phyloP scores from a whole-genome alignment of 176 grass and related monocot genomes.

The Musa acuminata region DNA sequence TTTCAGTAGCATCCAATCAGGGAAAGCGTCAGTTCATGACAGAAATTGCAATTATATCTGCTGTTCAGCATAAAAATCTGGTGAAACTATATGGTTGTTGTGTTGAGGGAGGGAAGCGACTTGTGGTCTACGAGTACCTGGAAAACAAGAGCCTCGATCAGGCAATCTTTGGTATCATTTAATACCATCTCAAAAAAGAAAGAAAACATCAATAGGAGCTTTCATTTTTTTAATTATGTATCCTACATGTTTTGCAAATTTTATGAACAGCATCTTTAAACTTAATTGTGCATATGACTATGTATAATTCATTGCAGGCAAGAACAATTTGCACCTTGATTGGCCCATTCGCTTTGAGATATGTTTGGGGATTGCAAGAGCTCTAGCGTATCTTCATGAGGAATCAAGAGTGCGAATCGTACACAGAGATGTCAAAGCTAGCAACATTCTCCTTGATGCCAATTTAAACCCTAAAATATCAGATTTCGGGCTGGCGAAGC shows the following conservation, averaged over 20 bases:
- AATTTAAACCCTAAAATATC: constrained; percentile 10
- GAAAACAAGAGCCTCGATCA: constrained; percentile 82
- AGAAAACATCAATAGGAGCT: neutral
- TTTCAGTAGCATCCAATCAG: constrained; percentile 58
- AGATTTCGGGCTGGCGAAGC: constrained; percentile 8
- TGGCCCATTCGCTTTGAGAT: constrained; percentile 2
- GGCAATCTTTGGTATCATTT: constrained; percentile 52
- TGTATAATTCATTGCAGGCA: neutral
- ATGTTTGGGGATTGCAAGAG: constrained; percentile 6
- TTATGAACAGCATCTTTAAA: too few relatives aligned
- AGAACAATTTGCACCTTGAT: neutral
- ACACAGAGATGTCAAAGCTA: constrained; percentile 12
- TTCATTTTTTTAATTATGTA: too few relatives aligned
- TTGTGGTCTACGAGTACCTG: constrained; percentile 73
- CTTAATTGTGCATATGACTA: too few relatives aligned
- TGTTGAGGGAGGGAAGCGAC: constrained; percentile 45
- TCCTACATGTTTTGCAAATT: too few relatives aligned
- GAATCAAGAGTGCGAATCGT: constrained; percentile 4
- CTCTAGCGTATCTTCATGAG: constrained; percentile 3
- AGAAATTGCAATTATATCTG: constrained; percentile 79
- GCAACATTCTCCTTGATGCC: constrained; percentile 5
- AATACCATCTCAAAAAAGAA: neutral
- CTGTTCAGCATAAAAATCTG: constrained; percentile 62
- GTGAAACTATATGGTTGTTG: constrained; percentile 69
- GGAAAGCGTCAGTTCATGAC: constrained; percentile 65